Conservation (phyloP, 106 monocot genomes). For the Allium cepa region DNA sequence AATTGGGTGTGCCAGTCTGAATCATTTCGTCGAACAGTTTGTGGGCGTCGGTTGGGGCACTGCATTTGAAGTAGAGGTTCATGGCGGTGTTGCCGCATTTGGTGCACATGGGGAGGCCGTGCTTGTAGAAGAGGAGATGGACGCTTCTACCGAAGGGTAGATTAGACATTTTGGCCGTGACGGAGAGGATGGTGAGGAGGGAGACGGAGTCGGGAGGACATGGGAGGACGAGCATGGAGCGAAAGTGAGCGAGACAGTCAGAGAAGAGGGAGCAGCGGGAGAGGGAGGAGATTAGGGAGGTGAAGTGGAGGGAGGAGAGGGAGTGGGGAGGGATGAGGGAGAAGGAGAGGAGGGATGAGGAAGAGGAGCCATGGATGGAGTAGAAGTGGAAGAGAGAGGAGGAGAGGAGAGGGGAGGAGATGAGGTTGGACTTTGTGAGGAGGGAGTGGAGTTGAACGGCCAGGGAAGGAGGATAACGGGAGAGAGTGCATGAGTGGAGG, state of each 20-base stretch:
- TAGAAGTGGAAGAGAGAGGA: constrained; percentile 33
- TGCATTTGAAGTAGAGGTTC: constrained; percentile 43
- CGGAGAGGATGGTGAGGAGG: constrained; percentile 36
- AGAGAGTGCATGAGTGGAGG: not conserved
- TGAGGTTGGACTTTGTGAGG: constrained; percentile 5
- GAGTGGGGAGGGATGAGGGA: not conserved
- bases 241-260: constrained; percentile 27
- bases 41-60: constrained; percentile 38
- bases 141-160: constrained; percentile 19
- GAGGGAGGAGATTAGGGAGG: constrained; percentile 25
- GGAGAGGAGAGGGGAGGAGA: constrained; percentile 10
- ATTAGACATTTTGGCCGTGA: constrained; percentile 28
- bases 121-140: constrained; percentile 16
- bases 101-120: constrained; percentile 21
- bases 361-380: constrained; percentile 18
- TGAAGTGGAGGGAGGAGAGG: constrained; percentile 9
- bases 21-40: constrained; percentile 39
- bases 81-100: constrained; percentile 31
- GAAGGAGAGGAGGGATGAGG: constrained; percentile 12
- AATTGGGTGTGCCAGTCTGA: not conserved
- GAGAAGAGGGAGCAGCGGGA: constrained; percentile 26
- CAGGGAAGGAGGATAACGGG: not conserved
- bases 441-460: constrained; percentile 2
- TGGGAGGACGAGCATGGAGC: constrained; percentile 20
- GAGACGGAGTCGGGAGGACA: constrained; percentile 32